These are phyloP conservation scores for Xylariales sp. DNA, from an alignment of 2,329 filamentous ascomycete species.

Conservation along the genomic window DNA sequence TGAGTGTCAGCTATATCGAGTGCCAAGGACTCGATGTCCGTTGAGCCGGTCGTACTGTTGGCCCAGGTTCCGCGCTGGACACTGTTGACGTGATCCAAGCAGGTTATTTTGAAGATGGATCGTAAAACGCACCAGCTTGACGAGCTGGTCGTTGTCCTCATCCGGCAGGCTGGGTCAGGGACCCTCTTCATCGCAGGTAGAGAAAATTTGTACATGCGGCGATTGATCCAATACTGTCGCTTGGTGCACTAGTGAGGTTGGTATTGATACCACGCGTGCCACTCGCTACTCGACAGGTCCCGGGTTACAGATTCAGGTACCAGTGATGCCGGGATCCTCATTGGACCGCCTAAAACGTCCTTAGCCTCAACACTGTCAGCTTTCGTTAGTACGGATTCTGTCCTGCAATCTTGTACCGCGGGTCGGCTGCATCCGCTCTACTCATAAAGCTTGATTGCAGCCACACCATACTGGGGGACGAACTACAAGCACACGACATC, in stretches of 20 bases:
- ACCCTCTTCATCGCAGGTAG: too few species aligned
- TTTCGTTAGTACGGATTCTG: conserved; percentile 1
- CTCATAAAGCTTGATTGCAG: neutral
- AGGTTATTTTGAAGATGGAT: too few species aligned
- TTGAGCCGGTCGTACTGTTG: neutral
- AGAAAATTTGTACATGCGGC: neutral
- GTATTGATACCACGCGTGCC: neutral
- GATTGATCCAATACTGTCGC: neutral
- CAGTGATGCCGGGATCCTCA: neutral
- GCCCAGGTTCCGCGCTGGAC: too few species aligned
- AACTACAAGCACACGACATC: neutral
- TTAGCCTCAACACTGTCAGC: conserved; percentile 6
- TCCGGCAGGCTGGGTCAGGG: neutral
- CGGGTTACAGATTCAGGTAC: neutral
- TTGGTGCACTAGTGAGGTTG: neutral
- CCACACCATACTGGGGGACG: too few species aligned
- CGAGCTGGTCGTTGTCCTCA: neutral
- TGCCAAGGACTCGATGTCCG: neutral
- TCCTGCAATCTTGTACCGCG: neutral
- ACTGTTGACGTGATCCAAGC: too few species aligned
- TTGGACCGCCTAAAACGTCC: conserved; percentile 7
- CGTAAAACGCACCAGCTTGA: neutral
- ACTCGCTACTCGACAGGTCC: neutral
- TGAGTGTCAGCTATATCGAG: conserved; percentile 8
- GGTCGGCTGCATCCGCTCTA: neutral